Conservation (phyloP, 352 stramenopile species). For the Globisporangium mamillatum region DNA sequence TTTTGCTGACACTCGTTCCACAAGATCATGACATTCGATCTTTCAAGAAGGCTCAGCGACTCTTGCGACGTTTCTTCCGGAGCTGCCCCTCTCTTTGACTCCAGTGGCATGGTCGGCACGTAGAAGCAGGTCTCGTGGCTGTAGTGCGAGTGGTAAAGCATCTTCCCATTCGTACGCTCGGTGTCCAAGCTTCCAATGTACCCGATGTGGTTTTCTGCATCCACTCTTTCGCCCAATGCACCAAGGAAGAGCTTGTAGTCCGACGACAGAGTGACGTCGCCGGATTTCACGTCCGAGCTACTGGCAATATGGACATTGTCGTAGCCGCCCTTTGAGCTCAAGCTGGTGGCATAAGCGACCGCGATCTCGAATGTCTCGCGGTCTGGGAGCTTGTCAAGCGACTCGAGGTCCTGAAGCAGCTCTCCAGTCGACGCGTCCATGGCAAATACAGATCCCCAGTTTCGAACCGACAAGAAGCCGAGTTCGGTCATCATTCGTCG, state of each 20-base stretch:
- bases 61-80: constrained; percentile 22
- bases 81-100: constrained; percentile 31
- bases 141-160: constrained; percentile 79
- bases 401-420: constrained; percentile 64
- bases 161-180: constrained; percentile 35
- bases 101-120: constrained; percentile 64
- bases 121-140: constrained; percentile 80
- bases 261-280: constrained; percentile 40
- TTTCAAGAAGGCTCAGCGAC: constrained; percentile 43
- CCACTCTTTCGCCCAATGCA: constrained; percentile 62
- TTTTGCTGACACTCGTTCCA: constrained; percentile 88
- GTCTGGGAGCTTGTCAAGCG: constrained; percentile 69
- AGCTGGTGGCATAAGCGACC: constrained; percentile 65
- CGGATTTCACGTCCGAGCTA: constrained; percentile 39
- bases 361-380: constrained; percentile 84
- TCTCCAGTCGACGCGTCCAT: constrained; percentile 59
- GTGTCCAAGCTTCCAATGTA: constrained; percentile 46
- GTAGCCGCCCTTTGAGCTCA: constrained; percentile 66
- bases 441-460: constrained; percentile 80
- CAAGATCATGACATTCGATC: constrained; percentile 78
- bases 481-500: constrained; percentile 83
- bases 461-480: constrained; percentile 79
- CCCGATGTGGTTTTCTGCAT: constrained; percentile 35
- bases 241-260: constrained; percentile 75
- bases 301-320: constrained; percentile 73